Conservation (phyloP, 257 asterid genomes). For the Euphrasia confusa region DNA sequence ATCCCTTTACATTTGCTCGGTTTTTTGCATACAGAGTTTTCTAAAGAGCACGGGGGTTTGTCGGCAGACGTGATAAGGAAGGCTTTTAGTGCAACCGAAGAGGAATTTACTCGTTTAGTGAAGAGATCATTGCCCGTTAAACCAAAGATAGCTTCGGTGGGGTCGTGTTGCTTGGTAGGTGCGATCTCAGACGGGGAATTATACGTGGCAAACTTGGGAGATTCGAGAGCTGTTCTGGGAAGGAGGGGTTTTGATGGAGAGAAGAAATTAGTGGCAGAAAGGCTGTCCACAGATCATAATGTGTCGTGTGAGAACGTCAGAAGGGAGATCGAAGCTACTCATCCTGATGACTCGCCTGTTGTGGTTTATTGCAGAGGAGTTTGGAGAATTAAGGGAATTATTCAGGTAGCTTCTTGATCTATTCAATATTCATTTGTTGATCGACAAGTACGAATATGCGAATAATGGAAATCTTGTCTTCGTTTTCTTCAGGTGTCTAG, state of each 20-base stretch:
- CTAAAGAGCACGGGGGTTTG: conserved; percentile 80
- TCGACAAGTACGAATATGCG: not conserved
- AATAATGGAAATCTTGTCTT: conserved; percentile 18
- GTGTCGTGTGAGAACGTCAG: conserved; percentile 78
- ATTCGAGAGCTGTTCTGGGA: conserved; percentile 95
- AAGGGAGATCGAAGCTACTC: conserved; percentile 86
- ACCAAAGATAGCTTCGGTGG: conserved; percentile 84
- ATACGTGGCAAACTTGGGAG: conserved; percentile 87
- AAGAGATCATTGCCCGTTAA: conserved; percentile 53
- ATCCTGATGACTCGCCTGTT: conserved; percentile 70
- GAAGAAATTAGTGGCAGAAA: conserved; percentile 64
- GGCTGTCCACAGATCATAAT: conserved; percentile 86
- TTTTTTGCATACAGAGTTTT: conserved; percentile 57
- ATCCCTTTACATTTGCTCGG: no score
- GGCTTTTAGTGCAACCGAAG: conserved; percentile 85
- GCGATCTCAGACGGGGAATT: conserved; percentile 71
- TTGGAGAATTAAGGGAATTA: conserved; percentile 97
- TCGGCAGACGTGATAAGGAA: conserved; percentile 77
- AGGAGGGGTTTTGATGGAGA: conserved; percentile 65
- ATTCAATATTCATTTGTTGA: conserved; percentile 13
- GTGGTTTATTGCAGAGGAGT: conserved; percentile 84
- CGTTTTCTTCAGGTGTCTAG: conserved; percentile 71
- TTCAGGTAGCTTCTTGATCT: conserved; percentile 56
- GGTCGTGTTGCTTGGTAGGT: conserved; percentile 89
- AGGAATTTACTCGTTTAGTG: conserved; percentile 78